These are phyloP conservation scores for Cutaneotrichosporon mucoides DNA, from an alignment of 1,284 basidiomycete genomes.

Conservation along the genomic window DNA sequence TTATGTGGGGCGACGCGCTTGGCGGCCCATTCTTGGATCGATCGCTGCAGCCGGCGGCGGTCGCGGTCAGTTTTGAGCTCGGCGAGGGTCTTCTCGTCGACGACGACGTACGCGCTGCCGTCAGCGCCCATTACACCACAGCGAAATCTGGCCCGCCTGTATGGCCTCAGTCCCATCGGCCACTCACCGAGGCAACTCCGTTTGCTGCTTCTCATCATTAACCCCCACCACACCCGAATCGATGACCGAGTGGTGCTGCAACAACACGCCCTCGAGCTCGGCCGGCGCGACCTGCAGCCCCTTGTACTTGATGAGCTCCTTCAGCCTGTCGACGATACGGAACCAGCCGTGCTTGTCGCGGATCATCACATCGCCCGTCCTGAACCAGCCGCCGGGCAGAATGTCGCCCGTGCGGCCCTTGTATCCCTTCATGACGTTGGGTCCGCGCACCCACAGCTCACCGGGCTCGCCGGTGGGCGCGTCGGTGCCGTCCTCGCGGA, in stretches of 20 bases:
- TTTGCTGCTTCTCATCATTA: constrained; percentile 59
- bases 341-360: constrained; percentile 59
- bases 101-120: constrained; percentile 27
- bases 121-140: not conserved
- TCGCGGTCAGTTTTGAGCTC: not conserved
- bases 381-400: constrained; percentile 60
- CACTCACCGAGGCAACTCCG: constrained; percentile 45
- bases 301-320: constrained; percentile 77
- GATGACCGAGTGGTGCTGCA: constrained; percentile 64
- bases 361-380: constrained; percentile 71
- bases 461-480: constrained; percentile 60
- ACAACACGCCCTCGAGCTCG: constrained; percentile 68
- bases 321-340: constrained; percentile 54
- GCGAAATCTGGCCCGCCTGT: not conserved
- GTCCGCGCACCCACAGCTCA: constrained; percentile 75
- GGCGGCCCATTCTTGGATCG: constrained; percentile 61
- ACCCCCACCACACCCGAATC: constrained; percentile 71
- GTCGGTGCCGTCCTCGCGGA: constrained; percentile 48
- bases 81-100: not conserved
- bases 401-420: constrained; percentile 5
- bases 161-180: not conserved
- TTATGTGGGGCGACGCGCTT: constrained; percentile 54
- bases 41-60: constrained; percentile 48
- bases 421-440: constrained; percentile 52
- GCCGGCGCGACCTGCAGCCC: constrained; percentile 68